These are phyloP conservation scores for Puccinia novopanici DNA, from an alignment of 1,284 basidiomycete genomes.

Conservation along the genomic window DNA sequence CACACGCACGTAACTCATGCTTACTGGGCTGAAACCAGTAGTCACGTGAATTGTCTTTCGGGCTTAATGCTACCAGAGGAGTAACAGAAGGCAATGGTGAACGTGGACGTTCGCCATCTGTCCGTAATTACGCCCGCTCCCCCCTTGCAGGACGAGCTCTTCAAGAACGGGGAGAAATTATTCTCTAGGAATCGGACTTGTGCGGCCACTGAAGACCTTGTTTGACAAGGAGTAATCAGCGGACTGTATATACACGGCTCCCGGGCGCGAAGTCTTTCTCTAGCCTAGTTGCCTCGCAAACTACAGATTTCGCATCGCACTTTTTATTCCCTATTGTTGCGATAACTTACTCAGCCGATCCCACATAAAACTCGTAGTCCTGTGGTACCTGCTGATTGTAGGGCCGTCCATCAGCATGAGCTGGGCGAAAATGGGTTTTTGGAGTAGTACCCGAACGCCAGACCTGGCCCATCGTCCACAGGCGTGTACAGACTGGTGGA, in stretches of 20 bases:
- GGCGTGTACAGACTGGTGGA: too few relatives aligned
- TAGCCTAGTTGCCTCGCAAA: not conserved
- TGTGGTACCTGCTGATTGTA: not conserved
- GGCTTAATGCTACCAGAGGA: not conserved
- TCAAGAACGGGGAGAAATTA: not conserved
- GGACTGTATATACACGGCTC: not conserved
- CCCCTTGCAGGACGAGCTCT: not conserved
- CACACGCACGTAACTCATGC: not conserved
- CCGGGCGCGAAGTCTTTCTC: not conserved
- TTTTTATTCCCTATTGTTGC: not conserved
- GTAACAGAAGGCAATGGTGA: not conserved
- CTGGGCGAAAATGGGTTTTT: not conserved
- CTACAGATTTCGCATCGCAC: not conserved
- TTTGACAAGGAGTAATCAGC: not conserved
- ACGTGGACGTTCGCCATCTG: not conserved
- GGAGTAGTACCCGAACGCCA: not conserved
- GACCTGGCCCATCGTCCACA: not conserved
- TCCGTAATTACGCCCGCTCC: not conserved
- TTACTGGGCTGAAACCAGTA: conserved; percentile 14
- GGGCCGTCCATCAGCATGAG: not conserved
- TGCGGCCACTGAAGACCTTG: not conserved
- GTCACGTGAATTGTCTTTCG: not conserved
- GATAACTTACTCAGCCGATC: not conserved
- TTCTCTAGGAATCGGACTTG: not conserved
- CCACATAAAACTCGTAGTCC: not conserved